Evolutionary conservation across 2,329 filamentous ascomycete species (phyloP).

Genomic region (Graphium sp.): DNA sequence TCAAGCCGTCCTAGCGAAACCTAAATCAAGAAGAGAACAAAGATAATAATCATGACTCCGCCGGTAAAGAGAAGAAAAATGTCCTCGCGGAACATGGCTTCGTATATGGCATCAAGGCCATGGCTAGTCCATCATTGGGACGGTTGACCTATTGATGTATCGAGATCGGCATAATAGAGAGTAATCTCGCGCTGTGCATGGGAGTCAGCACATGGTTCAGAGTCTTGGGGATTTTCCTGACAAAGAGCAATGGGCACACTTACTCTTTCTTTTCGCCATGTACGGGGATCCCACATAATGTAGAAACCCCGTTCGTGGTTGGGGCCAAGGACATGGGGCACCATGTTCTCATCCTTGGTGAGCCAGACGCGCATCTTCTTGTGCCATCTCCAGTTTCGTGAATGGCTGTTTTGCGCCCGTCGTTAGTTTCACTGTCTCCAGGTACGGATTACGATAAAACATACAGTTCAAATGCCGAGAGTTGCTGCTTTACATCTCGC

Average conservation of each 20-base stretch:
- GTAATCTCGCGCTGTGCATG: constrained; percentile 36
- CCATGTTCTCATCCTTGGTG: constrained; percentile 51
- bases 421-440: no score
- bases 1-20: no score
- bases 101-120: no score
- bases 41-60: neutral
- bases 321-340: constrained; percentile 39
- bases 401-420: constrained; percentile 35
- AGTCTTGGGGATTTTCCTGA: constrained; percentile 2
- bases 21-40: no score
- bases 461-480: constrained; percentile 47
- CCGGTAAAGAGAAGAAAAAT: neutral
- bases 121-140: neutral
- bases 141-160: constrained; percentile 17
- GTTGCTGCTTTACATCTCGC: constrained; percentile 42
- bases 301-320: constrained; percentile 49
- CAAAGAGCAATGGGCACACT: constrained; percentile 11
- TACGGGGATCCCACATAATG: constrained; percentile 45
- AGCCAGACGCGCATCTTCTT: constrained; percentile 51
- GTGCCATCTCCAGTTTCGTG: constrained; percentile 52
- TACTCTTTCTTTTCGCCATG: constrained; percentile 47
- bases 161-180: constrained; percentile 44
- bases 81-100: no score
- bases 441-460: constrained; percentile 11
- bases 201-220: constrained; percentile 7